These are phyloP conservation scores for Camelina neglecta DNA, from an alignment of 345 rosid genomes.

Conservation along the genomic window DNA sequence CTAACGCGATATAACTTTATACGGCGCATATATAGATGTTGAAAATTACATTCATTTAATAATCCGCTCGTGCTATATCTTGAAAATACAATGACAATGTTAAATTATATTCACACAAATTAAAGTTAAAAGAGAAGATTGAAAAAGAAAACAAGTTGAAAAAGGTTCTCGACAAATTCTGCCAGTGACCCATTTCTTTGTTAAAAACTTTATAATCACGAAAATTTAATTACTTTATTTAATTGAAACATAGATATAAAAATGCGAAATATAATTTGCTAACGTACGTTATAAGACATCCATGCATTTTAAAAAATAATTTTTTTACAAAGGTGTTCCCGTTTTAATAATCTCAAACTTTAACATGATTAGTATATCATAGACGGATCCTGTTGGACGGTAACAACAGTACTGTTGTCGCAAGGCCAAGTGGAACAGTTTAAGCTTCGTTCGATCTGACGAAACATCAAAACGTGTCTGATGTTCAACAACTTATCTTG, in stretches of 20 bases:
- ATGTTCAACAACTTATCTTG: constrained; percentile 59
- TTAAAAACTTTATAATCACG: not conserved
- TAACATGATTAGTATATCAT: constrained; percentile 52
- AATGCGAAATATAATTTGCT: not conserved
- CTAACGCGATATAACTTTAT: constrained; percentile 2
- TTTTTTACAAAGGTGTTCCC: constrained; percentile 1
- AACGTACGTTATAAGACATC: constrained; percentile 3
- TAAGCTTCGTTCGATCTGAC: constrained; percentile 54
- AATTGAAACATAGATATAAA: not conserved
- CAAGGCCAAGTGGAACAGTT: constrained; percentile 59
- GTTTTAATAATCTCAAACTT: constrained; percentile 23
- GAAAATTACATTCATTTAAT: not conserved
- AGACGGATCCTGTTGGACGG: constrained; percentile 50
- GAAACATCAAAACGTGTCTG: constrained; percentile 53
- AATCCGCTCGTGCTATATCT: not conserved
- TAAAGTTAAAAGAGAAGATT: not conserved
- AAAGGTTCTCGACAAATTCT: constrained; percentile 11
- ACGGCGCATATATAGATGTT: not conserved
- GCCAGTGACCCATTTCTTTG: not conserved
- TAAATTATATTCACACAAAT: not conserved
- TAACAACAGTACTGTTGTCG: constrained; percentile 39
- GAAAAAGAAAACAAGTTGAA: not conserved
- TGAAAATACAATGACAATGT: not conserved
- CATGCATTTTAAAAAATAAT: not conserved
- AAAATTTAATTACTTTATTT: not conserved